Percentiles rank a stretch among this genome's conserved stretches.
These are phyloP conservation scores for Paralagenidium karlingii DNA, from an alignment of 352 stramenopile genomes.

Conservation along the genomic window DNA sequence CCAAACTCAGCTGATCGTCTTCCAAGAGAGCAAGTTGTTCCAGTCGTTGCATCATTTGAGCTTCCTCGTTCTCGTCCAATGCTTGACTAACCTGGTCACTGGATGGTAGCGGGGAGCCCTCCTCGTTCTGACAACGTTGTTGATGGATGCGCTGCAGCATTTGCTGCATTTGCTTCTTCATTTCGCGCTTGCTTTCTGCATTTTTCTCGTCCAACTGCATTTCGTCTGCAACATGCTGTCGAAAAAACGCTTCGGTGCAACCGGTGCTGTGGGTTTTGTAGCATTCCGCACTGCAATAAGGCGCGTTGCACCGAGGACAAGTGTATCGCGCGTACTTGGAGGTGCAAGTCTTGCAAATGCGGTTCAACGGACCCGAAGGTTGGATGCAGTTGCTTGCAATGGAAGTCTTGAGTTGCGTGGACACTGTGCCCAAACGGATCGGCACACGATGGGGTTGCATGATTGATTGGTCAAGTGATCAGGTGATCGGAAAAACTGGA, in stretches of 20 bases:
- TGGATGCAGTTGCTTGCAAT: too few relatives aligned
- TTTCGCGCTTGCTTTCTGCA: slow-evolving; percentile 3
- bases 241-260: slow-evolving; percentile 75
- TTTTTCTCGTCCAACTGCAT: slow-evolving; percentile 21
- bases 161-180: background rate
- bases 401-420: too few relatives aligned
- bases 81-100: background rate
- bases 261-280: slow-evolving; percentile 51
- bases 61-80: slow-evolving; percentile 7
- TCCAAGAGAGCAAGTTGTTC: slow-evolving; percentile 34
- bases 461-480: too few relatives aligned
- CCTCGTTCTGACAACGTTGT: slow-evolving; percentile 2
- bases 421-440: too few relatives aligned
- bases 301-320: slow-evolving; percentile 66
- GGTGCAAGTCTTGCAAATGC: slow-evolving; percentile 60
- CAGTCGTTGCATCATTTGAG: too few relatives aligned
- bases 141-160: slow-evolving; percentile 5
- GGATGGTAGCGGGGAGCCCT: slow-evolving; percentile 4
- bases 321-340: slow-evolving; percentile 52
- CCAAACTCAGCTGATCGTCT: slow-evolving; percentile 34
- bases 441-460: too few relatives aligned
- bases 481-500: too few relatives aligned
- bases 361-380: too few relatives aligned
- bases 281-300: slow-evolving; percentile 71
- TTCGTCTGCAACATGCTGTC: slow-evolving; percentile 43